Evolutionary conservation across 495 filamentous ascomycete genomes (phyloP).

Genomic region (Chaetomium cochliodes): DNA sequence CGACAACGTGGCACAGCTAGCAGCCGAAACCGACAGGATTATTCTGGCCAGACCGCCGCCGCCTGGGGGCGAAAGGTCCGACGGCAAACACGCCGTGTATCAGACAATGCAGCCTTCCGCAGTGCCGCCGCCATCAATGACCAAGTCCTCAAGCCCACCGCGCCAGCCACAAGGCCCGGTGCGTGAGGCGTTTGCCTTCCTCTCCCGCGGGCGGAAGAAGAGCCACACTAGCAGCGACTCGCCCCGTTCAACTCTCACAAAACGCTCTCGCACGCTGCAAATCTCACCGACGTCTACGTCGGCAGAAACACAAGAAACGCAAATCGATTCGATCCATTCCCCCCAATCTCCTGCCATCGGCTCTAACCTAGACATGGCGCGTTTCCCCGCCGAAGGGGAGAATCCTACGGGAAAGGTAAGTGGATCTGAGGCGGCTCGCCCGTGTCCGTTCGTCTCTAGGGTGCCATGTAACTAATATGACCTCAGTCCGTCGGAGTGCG

Average conservation of each 20-base stretch:
- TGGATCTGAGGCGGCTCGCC: conserved; percentile 18
- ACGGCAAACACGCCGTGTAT: conserved; percentile 38
- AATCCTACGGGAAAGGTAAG: conserved; percentile 74
- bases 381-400: conserved; percentile 58
- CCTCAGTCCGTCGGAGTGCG: conserved; percentile 49
- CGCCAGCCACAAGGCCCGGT: conserved; percentile 38
- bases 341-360: conserved; percentile 23
- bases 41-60: conserved; percentile 42
- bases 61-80: conserved; percentile 36
- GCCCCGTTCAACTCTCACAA: conserved; percentile 18
- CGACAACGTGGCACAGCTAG: conserved; percentile 38
- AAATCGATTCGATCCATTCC: not conserved
- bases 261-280: conserved; percentile 20
- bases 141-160: conserved; percentile 22
- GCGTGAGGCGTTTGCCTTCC: conserved; percentile 42
- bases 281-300: conserved; percentile 26
- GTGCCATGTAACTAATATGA: conserved; percentile 49
- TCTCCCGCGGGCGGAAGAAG: conserved; percentile 37
- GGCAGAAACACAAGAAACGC: conserved; percentile 2
- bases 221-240: conserved; percentile 19
- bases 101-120: conserved; percentile 36
- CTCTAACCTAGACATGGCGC: conserved; percentile 9
- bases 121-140: conserved; percentile 18
- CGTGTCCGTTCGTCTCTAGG: not conserved
- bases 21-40: conserved; percentile 44